Conservation (phyloP, 495 filamentous ascomycete species). For the Mycothermus thermophilus region DNA sequence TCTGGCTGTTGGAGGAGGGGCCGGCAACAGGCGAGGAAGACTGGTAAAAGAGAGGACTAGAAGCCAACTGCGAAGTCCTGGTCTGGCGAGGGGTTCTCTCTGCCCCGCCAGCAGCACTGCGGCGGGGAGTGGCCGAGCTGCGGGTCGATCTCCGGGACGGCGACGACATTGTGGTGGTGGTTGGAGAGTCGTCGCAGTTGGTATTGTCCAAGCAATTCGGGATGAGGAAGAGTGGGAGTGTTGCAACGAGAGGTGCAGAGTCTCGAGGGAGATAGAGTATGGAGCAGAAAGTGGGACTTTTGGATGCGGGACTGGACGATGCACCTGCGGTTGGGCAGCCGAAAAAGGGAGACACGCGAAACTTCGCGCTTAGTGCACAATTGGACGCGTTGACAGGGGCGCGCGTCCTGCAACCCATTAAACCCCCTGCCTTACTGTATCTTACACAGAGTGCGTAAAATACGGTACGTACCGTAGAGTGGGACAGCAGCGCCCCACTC, state of each 20-base stretch:
- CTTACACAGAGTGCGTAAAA: too few relatives aligned
- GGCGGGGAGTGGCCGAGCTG: conserved; percentile 42
- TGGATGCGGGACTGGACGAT: too few relatives aligned
- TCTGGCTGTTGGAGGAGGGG: conserved; percentile 31
- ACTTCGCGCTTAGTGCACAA: conserved; percentile 9
- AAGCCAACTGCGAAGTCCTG: conserved; percentile 38
- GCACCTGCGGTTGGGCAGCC: conserved; percentile 3
- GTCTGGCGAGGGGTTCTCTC: conserved; percentile 35
- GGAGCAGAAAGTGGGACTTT: conserved; percentile 2
- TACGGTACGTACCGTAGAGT: conserved; percentile 13
- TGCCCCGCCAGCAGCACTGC: conserved; percentile 31
- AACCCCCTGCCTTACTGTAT: conserved; percentile 14
- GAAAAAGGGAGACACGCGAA: conserved; percentile 15
- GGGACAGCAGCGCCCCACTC: too few relatives aligned
- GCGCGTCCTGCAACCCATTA: conserved; percentile 8
- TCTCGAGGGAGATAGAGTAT: neutral
- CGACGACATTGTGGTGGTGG: conserved; percentile 41
- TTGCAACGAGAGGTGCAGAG: too few relatives aligned
- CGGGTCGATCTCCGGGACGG: conserved; percentile 39
- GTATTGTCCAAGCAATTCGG: conserved; percentile 2
- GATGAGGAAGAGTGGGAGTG: neutral
- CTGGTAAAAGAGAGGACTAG: conserved; percentile 72
- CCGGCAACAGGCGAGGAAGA: conserved; percentile 62
- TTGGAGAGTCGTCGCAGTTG: neutral
- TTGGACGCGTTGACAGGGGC: conserved; percentile 11